Evolutionary conservation across 306 rosid species (phyloP), one percentile per base, ranked within the genome.

Genomic region (Acacia confusa): DNA sequence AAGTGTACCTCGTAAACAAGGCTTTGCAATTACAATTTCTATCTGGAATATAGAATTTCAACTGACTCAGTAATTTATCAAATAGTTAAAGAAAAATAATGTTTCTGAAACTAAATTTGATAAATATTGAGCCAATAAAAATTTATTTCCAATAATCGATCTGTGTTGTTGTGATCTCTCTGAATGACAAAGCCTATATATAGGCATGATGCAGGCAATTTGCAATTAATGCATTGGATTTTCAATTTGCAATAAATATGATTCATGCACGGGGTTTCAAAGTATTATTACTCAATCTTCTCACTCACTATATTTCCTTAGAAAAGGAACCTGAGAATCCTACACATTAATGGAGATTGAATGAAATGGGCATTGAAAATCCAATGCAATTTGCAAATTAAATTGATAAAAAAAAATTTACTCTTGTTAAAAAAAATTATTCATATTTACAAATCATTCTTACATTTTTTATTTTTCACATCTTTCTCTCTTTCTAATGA

Each of bases 51-150:
- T n/a, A 68, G 53, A 41, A 65, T 40, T 77, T 77, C 36, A 65
- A 28, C 9, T 27, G 73, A 65, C 48, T 77, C 24, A 77, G 27
- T 13, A 32, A 30, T 17, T 30, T 65, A 77, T 72, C 81, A 47
- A 43, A 47, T 63, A 64, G 55, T 30, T 20, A 11, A 17, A 75
- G 10, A 65, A 58, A 47, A 75, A 0, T 16, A 34, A 3, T 0
- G 6, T 32, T 32, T 58, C 70, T 65, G 10, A 14, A 20, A 43
- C 55, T 45, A 10, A 12, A 27, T 30, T 66, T 65, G 48, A 40
- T 47, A 77, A 64, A 17, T 45, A 70, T 5, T 53, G 25, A 20
- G 25, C 2, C 25, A 20, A 20, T 20, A 19, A n/a, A 53, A 17
- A 17, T 20, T 53, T 53, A 53, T 53, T 7, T 53, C 60, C 24